These are phyloP conservation scores for Microcera coccophila DNA, from an alignment of 2,329 filamentous ascomycete genomes.

Conservation along the genomic window DNA sequence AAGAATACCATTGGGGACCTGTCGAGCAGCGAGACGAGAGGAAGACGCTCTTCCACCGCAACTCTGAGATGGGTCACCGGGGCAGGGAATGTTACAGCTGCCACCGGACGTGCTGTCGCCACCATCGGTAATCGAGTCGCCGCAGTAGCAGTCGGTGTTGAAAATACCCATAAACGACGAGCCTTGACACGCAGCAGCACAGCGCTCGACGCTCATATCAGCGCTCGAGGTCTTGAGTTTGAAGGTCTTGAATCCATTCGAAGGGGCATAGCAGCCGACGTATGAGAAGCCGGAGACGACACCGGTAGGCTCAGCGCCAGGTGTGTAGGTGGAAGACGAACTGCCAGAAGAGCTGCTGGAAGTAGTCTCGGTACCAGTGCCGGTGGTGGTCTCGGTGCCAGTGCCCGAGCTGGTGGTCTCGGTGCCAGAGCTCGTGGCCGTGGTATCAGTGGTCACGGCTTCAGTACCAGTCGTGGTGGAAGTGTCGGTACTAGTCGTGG, in stretches of 20 bases:
- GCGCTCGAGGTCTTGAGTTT: constrained; percentile 6
- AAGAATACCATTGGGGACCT: constrained; percentile 7
- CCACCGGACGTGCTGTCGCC: constrained; percentile 8
- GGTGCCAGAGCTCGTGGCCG: constrained; percentile 19
- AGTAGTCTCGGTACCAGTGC: constrained; percentile 3
- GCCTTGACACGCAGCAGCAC: constrained; percentile 22
- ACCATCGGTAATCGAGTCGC: constrained; percentile 10
- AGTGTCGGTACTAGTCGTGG: constrained; percentile 23
- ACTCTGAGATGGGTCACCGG: constrained; percentile 19
- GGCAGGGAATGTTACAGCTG: constrained; percentile 28
- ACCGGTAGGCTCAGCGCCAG: constrained; percentile 7
- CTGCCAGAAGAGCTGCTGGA: no score
- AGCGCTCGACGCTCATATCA: constrained; percentile 17
- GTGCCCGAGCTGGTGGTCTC: constrained; percentile 24
- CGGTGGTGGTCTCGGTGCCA: constrained; percentile 6
- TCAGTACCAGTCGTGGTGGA: constrained; percentile 23
- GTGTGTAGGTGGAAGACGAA: constrained; percentile 5
- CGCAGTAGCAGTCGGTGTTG: constrained; percentile 31
- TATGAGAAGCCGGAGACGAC: constrained; percentile 19
- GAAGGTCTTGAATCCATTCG: constrained; percentile 27
- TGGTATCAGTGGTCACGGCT: constrained; percentile 22
- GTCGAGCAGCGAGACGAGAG: constrained; percentile 19
- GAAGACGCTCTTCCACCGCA: constrained; percentile 24
- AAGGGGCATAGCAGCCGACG: constrained; percentile 29
- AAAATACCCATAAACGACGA: constrained; percentile 25